Base-by-base conservation (phyloP, 768 basidiomycete genomes). In the Collybia mongolica region DNA sequence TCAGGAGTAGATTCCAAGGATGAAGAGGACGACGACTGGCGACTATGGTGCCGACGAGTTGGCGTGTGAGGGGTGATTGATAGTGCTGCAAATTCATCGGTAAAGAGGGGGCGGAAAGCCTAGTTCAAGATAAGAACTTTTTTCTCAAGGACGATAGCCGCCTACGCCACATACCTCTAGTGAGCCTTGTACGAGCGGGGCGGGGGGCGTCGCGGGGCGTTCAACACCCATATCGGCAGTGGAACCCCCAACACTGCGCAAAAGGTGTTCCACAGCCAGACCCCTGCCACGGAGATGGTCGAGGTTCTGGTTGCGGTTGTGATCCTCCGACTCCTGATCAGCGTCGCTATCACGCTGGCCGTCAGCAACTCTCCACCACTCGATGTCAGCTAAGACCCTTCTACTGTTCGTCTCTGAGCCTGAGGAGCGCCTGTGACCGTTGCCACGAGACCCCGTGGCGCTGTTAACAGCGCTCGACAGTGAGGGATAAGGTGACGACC, bases 291-390 rank as follows among this genome's bases (percentile, higher is more conserved):
- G 61, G 54, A 54, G 64, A 59, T 67, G 66, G 52, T 65, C 68
- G 29, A 46, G 41, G 12, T 41, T 46, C 60, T 65, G 65, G 62
- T 72, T 74, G 57, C 64, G 67, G 55, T 69, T 72, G 49, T 50
- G 63, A 56, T 73, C 73, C 59, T 74, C 73, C 59, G 62, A 57
- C 60, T 72, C 73, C 62, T 67, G 68, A 60, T 77, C 76, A 57
- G 63, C 66, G 60, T 67, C 70, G 44, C 60, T 55, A 56, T 76
- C 74, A 68, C 74, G 77, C 70, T 92, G 88, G 55, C 86, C 84
- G 53, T 84, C 87, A 54, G 79, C 72, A 57, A 91, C 88, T 60
- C 75, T 80, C 89, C 89, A 91, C 89, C 90, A 92, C 65, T 90
- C 89, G 61, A 92, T 86, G 72, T 92, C 90, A 28, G 87, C 89